These are phyloP conservation scores for Proliferodiscus dingleyae DNA, from an alignment of 2,329 filamentous ascomycete genomes.

Conservation along the genomic window DNA sequence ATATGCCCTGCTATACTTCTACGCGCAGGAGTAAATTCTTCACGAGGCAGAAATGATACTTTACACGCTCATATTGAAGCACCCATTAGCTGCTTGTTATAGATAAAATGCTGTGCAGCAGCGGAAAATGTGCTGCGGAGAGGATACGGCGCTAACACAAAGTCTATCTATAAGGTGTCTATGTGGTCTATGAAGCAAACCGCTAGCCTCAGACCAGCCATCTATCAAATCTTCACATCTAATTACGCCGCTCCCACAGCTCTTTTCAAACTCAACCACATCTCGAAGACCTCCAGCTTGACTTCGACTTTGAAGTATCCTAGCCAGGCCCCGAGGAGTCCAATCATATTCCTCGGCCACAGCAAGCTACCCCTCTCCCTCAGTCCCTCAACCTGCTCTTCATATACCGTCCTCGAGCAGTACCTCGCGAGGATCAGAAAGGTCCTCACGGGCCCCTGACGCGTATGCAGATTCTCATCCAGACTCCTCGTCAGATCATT, in stretches of 20 bases:
- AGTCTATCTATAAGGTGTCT: slow-evolving; percentile 1
- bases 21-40: too few relatives aligned
- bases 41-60: too few relatives aligned
- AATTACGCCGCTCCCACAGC: slow-evolving; percentile 29
- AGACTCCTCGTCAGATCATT: slow-evolving; percentile 93
- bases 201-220: not conserved
- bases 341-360: slow-evolving; percentile 52
- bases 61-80: too few relatives aligned
- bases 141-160: too few relatives aligned
- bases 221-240: not conserved
- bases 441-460: slow-evolving; percentile 57
- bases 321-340: slow-evolving; percentile 52
- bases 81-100: too few relatives aligned
- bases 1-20: too few relatives aligned
- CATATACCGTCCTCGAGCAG: slow-evolving; percentile 60
- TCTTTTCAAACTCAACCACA: slow-evolving; percentile 54
- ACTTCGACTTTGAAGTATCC: slow-evolving; percentile 55
- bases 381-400: slow-evolving; percentile 59
- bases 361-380: slow-evolving; percentile 48
- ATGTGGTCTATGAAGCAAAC: not conserved
- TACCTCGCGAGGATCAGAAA: slow-evolving; percentile 67
- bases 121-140: too few relatives aligned
- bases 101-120: too few relatives aligned
- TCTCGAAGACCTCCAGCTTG: slow-evolving; percentile 60
- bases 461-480: slow-evolving; percentile 82